Conservation (phyloP, 768 basidiomycete genomes). For the Cystofilobasidium capitatum region DNA sequence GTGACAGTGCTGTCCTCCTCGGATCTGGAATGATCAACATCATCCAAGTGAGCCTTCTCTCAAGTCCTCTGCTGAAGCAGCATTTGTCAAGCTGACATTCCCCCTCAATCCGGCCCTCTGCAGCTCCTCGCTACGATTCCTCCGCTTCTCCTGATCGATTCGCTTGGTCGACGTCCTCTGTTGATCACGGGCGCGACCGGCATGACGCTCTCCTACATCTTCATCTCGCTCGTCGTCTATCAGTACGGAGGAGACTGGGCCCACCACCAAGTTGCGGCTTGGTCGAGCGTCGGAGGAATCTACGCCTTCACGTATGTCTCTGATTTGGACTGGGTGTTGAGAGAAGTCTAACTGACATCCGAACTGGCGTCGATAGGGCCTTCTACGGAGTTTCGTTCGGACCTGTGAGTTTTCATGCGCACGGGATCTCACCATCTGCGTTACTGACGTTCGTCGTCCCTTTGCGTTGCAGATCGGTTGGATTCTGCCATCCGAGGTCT, state of each 20-base stretch:
- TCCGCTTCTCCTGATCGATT: conserved; percentile 61
- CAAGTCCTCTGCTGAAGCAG: neutral
- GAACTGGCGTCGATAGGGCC: no score
- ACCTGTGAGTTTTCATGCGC: conserved; percentile 47
- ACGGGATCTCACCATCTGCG: neutral
- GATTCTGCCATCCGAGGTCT: conserved; percentile 76
- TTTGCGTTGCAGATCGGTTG: conserved; percentile 40
- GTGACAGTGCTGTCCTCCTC: conserved; percentile 54
- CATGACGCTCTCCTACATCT: conserved; percentile 58
- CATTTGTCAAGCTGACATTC: neutral
- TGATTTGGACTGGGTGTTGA: neutral
- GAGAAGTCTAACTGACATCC: conserved; percentile 55
- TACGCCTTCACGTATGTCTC: conserved; percentile 1
- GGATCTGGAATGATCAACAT: conserved; percentile 70
- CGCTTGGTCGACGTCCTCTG: conserved; percentile 57
- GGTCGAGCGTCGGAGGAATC: conserved; percentile 58
- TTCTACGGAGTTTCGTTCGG: conserved; percentile 70
- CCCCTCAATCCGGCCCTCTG: neutral
- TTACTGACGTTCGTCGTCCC: neutral
- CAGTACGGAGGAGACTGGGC: conserved; percentile 48
- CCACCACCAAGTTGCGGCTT: conserved; percentile 51
- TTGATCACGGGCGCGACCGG: conserved; percentile 53
- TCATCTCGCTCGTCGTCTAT: conserved; percentile 56
- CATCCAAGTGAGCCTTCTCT: conserved; percentile 44
- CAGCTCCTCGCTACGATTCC: conserved; percentile 60